phyloP scores from a whole-genome alignment of 2,329 filamentous ascomycete genomes.

The Cercospora sojina region DNA sequence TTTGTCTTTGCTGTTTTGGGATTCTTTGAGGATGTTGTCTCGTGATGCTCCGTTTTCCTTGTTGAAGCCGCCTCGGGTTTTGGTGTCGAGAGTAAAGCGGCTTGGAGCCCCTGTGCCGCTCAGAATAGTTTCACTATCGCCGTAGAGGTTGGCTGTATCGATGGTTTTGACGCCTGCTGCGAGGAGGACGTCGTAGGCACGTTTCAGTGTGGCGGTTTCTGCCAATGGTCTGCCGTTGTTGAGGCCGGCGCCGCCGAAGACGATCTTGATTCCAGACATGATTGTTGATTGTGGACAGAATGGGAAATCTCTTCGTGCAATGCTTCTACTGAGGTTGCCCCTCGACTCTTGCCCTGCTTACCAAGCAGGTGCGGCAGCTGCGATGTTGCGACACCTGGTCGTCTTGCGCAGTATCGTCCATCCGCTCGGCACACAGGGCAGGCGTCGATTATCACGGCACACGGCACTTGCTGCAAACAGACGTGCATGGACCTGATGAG shows the following conservation, averaged over 20 bases:
- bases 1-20: conserved; percentile 36
- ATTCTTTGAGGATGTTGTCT: conserved; percentile 39
- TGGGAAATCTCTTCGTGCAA: background rate
- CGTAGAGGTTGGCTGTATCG: conserved; percentile 45
- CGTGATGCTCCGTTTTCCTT: conserved; percentile 37
- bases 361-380: background rate
- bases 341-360: background rate
- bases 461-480: background rate
- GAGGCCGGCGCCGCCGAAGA: conserved; percentile 40
- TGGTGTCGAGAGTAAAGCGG: conserved; percentile 50
- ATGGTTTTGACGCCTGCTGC: conserved; percentile 39
- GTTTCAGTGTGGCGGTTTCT: conserved; percentile 24
- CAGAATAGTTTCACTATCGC: conserved; percentile 44
- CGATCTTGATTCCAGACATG: conserved; percentile 36
- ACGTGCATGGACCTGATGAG: background rate
- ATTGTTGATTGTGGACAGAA: background rate
- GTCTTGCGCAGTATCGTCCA: background rate
- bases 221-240: conserved; percentile 23
- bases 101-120: conserved; percentile 43
- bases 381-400: background rate
- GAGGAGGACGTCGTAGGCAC: conserved; percentile 37
- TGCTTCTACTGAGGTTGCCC: background rate
- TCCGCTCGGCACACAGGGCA: too few species aligned
- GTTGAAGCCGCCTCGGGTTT: conserved; percentile 43
- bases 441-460: background rate